phyloP scores from a whole-genome alignment of 106 monocot genomes.

The Allium fistulosum region DNA sequence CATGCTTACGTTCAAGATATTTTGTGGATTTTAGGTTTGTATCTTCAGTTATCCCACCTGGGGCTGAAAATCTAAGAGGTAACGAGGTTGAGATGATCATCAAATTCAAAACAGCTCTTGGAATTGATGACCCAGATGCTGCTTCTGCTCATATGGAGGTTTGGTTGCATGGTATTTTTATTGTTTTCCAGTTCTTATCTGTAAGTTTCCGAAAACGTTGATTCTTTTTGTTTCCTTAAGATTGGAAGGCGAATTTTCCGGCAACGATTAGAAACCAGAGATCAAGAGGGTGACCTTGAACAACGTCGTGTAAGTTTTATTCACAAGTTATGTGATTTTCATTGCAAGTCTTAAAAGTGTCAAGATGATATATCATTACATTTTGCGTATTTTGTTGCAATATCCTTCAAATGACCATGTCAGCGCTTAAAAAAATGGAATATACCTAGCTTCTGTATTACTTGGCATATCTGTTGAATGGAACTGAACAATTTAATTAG shows the following conservation, averaged over 20 bases:
- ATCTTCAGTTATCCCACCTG: constrained; percentile 64
- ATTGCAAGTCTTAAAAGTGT: too few relatives aligned
- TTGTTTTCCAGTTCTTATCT: neutral
- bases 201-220: neutral
- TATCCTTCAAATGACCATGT: too few relatives aligned
- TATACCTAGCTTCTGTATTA: too few relatives aligned
- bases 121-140: constrained; percentile 93
- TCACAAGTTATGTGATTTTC: neutral
- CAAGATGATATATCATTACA: too few relatives aligned
- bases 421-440: too few relatives aligned
- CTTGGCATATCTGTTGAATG: too few relatives aligned
- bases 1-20: too few relatives aligned
- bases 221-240: constrained; percentile 18
- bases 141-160: constrained; percentile 98
- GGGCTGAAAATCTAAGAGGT: constrained; percentile 79
- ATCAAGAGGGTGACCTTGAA: constrained; percentile 75
- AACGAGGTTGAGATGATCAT: constrained; percentile 81
- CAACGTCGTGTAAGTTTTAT: constrained; percentile 54
- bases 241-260: constrained; percentile 90
- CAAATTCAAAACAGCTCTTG: constrained; percentile 84
- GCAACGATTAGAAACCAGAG: constrained; percentile 84
- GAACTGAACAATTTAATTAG: too few relatives aligned
- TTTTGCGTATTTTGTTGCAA: too few relatives aligned
- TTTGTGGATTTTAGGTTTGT: constrained; percentile 45
- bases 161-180: neutral